These are phyloP conservation scores for Parietaria judaica DNA, from an alignment of 306 rosid species.

Conservation along the genomic window DNA sequence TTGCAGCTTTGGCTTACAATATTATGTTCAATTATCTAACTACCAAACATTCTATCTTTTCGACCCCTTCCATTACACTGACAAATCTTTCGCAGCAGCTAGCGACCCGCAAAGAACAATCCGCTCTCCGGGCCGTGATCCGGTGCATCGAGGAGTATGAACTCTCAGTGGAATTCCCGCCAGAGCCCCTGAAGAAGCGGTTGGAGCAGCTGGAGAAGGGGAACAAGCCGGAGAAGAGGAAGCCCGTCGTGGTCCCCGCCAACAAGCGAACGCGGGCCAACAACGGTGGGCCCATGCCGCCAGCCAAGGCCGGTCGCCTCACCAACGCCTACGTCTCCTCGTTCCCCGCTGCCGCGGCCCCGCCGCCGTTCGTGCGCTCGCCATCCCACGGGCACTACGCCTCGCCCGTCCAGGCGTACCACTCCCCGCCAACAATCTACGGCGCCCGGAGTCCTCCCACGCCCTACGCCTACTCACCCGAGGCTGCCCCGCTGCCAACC, in stretches of 20 bases:
- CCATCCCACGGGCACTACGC: conserved; percentile 92
- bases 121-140: conserved; percentile 85
- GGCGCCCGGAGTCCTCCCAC: conserved; percentile 93
- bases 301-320: conserved; percentile 99
- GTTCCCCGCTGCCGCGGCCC: conserved; percentile 80
- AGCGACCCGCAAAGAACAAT: conserved; percentile 93
- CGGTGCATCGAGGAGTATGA: conserved; percentile 97
- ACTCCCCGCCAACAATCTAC: conserved; percentile 92
- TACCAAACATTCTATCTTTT: conserved; percentile 10
- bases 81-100: conserved; percentile 49
- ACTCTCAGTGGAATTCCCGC: conserved; percentile 64
- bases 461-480: conserved; percentile 78
- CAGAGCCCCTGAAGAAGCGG: conserved; percentile 90
- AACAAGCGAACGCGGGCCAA: conserved; percentile 91
- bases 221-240: conserved; percentile 85
- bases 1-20: not conserved
- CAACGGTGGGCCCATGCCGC: conserved; percentile 97
- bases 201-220: conserved; percentile 94
- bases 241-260: conserved; percentile 75
- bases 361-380: conserved; percentile 78
- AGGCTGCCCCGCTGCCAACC: conserved; percentile 65
- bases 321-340: conserved; percentile 95
- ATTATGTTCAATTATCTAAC: conserved; percentile 12
- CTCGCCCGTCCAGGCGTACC: conserved; percentile 80
- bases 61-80: conserved; percentile 17